phyloP scores from a whole-genome alignment of 2,329 filamentous ascomycete genomes.

The Knufia petricola region DNA sequence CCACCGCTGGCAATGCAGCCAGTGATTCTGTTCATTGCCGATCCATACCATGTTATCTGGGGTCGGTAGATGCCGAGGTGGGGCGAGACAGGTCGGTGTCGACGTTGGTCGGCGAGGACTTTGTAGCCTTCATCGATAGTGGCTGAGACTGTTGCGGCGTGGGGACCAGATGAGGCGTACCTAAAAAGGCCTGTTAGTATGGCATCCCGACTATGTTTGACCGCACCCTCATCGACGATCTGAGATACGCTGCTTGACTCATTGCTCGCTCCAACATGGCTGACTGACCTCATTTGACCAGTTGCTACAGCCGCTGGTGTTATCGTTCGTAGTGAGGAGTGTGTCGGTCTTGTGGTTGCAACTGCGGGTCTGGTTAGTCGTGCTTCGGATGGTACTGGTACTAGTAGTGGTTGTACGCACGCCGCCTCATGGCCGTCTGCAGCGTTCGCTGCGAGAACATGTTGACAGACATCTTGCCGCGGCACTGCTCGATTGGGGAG shows the following conservation, averaged over 20 bases:
- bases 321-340: slow-evolving; percentile 35
- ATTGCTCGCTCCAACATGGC: slow-evolving; percentile 12
- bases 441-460: slow-evolving; percentile 41
- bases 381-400: slow-evolving; percentile 11
- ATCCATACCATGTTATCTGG: slow-evolving; percentile 74
- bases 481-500: neutral
- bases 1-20: slow-evolving; percentile 60
- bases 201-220: neutral
- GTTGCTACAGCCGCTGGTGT: slow-evolving; percentile 36
- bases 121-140: slow-evolving; percentile 45
- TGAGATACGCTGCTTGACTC: neutral
- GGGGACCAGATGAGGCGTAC: slow-evolving; percentile 11
- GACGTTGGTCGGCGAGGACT: slow-evolving; percentile 73
- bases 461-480: slow-evolving; percentile 21
- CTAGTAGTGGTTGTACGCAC: slow-evolving; percentile 30
- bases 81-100: slow-evolving; percentile 69
- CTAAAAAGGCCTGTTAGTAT: neutral
- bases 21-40: slow-evolving; percentile 74
- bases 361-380: slow-evolving; percentile 29
- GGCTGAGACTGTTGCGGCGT: slow-evolving; percentile 38
- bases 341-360: slow-evolving; percentile 29
- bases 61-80: slow-evolving; percentile 80
- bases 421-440: slow-evolving; percentile 39
- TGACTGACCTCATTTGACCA: slow-evolving; percentile 37
- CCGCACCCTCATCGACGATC: neutral